Percentiles rank a stretch among this genome's conserved stretches.
phyloP scores from a whole-genome alignment of 805 yeast species.

The Barnettozyma pratensis region DNA sequence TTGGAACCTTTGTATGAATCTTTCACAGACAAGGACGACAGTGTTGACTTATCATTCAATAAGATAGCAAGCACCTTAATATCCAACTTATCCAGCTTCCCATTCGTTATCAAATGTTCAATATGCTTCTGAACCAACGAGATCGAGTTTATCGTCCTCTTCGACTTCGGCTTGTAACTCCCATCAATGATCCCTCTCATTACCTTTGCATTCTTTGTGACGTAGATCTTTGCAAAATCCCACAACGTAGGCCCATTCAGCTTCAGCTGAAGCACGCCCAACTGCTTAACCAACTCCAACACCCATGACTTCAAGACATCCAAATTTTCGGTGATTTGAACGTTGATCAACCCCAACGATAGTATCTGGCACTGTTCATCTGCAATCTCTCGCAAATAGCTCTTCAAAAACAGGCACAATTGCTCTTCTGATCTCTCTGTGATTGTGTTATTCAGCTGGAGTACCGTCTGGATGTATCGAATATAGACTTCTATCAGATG shows the following conservation, averaged over 20 bases:
- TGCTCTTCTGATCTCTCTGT: conserved; percentile 55
- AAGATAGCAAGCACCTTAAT: conserved; percentile 13
- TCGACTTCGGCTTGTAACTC: conserved; percentile 24
- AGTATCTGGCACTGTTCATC: conserved; percentile 56
- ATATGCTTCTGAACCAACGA: conserved; percentile 49
- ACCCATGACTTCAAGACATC: conserved; percentile 38
- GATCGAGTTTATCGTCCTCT: conserved; percentile 29
- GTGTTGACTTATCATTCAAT: conserved; percentile 6
- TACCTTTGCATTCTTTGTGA: conserved; percentile 33
- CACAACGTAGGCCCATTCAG: conserved; percentile 58
- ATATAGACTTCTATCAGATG: conserved; percentile 65
- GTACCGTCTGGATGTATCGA: conserved; percentile 36
- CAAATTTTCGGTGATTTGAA: conserved; percentile 56
- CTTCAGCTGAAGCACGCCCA: conserved; percentile 52
- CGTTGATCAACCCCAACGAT: conserved; percentile 68
- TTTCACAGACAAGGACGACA: not conserved
- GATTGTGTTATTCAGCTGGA: conserved; percentile 34
- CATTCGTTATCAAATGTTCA: conserved; percentile 34
- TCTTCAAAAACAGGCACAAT: conserved; percentile 48
- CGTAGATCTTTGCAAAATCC: conserved; percentile 57
- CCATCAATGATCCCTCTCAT: conserved; percentile 57
- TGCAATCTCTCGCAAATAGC: conserved; percentile 55
- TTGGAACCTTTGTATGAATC: not conserved
- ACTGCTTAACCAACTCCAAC: conserved; percentile 42
- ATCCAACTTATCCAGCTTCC: conserved; percentile 19